These are phyloP conservation scores for Candida smagusa DNA, from an alignment of 1,139 yeast species.

Conservation along the genomic window DNA sequence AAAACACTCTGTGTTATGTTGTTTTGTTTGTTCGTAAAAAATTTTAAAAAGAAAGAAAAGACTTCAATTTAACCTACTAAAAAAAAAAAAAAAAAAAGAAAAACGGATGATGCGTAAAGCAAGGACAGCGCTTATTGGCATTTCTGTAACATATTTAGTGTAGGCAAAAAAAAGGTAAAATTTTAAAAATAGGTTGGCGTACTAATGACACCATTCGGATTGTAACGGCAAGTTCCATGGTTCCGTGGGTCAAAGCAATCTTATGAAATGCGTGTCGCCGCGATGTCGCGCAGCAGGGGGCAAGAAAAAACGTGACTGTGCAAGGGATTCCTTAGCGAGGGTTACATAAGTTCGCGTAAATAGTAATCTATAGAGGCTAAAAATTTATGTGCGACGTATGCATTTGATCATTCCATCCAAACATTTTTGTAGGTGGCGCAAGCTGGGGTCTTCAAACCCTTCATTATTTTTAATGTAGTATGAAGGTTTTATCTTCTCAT, in stretches of 20 bases:
- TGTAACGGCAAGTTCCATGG: too few species aligned
- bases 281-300: too few species aligned
- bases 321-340: too few species aligned
- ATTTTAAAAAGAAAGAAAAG: slow-evolving; percentile 8
- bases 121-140: slow-evolving; percentile 1
- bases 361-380: too few species aligned
- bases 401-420: slow-evolving; percentile 19
- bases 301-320: too few species aligned
- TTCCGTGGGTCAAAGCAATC: too few species aligned
- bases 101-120: slow-evolving; percentile 3
- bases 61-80: slow-evolving; percentile 2
- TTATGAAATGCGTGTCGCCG: too few species aligned
- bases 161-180: not conserved
- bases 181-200: not conserved
- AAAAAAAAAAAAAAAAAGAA: slow-evolving; percentile 6
- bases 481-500: slow-evolving; percentile 11
- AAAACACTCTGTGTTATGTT: too few species aligned
- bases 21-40: slow-evolving; percentile 8
- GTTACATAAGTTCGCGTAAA: too few species aligned
- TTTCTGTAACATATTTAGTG: not conserved
- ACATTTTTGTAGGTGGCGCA: slow-evolving; percentile 17
- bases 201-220: too few species aligned
- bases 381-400: not conserved
- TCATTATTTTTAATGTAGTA: slow-evolving; percentile 11
- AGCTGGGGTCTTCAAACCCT: slow-evolving; percentile 8